These are phyloP conservation scores for Mytilinidion resinicola DNA, from an alignment of 495 filamentous ascomycete genomes.

Conservation along the genomic window DNA sequence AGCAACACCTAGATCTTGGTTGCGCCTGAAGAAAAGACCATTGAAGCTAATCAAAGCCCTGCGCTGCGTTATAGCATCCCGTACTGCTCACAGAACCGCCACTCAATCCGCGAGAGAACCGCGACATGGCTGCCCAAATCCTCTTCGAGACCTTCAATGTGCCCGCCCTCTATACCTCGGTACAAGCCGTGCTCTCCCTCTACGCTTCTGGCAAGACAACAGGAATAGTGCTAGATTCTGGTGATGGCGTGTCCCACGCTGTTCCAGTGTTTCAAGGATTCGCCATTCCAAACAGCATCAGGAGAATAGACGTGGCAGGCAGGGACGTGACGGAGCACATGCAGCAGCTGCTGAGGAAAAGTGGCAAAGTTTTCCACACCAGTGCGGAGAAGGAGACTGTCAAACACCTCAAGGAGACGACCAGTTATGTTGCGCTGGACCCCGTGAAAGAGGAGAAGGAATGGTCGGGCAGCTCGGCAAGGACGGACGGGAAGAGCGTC, in stretches of 20 bases:
- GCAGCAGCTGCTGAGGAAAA: slow-evolving; percentile 85
- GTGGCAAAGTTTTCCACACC: slow-evolving; percentile 91
- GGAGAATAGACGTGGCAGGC: slow-evolving; percentile 94
- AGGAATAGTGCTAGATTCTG: slow-evolving; percentile 89
- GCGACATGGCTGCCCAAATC: slow-evolving; percentile 94
- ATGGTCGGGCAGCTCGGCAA: slow-evolving; percentile 62
- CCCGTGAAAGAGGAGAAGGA: slow-evolving; percentile 95
- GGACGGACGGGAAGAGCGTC: slow-evolving; percentile 61
- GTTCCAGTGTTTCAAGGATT: slow-evolving; percentile 98
- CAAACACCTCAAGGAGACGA: slow-evolving; percentile 91
- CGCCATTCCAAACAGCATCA: slow-evolving; percentile 89
- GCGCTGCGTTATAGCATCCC: slow-evolving; percentile 58
- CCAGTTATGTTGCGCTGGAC: slow-evolving; percentile 85
- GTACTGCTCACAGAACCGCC: slow-evolving; percentile 95
- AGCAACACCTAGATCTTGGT: not conserved
- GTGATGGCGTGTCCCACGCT: slow-evolving; percentile 94
- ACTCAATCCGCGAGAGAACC: slow-evolving; percentile 90
- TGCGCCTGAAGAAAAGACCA: not conserved
- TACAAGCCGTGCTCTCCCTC: slow-evolving; percentile 92
- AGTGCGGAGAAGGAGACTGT: slow-evolving; percentile 98
- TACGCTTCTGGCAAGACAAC: slow-evolving; percentile 97
- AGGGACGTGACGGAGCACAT: slow-evolving; percentile 95
- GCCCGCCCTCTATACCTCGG: slow-evolving; percentile 90
- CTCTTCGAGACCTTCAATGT: slow-evolving; percentile 99
- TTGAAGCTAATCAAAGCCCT: slow-evolving; percentile 11